Base-by-base conservation (phyloP, 1,139 yeast species). In the Debaryomyces nepalensis region DNA sequence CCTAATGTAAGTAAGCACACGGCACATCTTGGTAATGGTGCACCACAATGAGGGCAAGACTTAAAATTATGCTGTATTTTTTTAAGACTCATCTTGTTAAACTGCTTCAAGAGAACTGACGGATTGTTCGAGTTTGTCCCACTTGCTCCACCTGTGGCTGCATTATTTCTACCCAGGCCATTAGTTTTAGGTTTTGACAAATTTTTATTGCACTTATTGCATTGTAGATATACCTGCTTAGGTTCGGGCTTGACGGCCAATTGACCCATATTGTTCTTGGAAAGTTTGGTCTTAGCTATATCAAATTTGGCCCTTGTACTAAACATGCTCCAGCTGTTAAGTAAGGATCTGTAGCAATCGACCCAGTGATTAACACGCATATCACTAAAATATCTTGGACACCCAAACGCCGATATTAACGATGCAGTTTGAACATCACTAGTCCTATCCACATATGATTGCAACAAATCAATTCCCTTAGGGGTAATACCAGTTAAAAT, bases 351-450 rank as follows among this genome's bases (percentile, higher is more conserved):
- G 59, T 93, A 91, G 45, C 81, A 80, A 55, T 75, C 82, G 3
- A 84, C 73, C 98, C 98, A 91, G 47, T 77, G 80, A 33, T 82
- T 83, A 2, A 84, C 88, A 45, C 95, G 67, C 3, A 63, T 65
- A 57, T 89, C 96, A 11, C 64, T 63, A 58, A 91, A 87, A 58
- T 87, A 90, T 46, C 93, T 70, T 0, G 98, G 97, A 40, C 85
- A 83, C 0, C 90, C 96, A 66, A 79, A 88, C 2, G 91, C 75
- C 0, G 89, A 79, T 8, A 91, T 81, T 39, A 91, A 66, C 0
- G 96, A 84, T 0, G 96, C 97, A 0, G 97, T 90, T 63, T 93
- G 99, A 2, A 91, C 87, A 61, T 93, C 99, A 45, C 90, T 81
- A 0, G 97, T 88, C 53, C 93, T 75, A 58, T 90, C 95, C 32